Percentiles rank a stretch among this genome's conserved stretches.
Evolutionary conservation across 2,329 filamentous ascomycete genomes (phyloP).

Genomic region (Sclerotinia minor): DNA sequence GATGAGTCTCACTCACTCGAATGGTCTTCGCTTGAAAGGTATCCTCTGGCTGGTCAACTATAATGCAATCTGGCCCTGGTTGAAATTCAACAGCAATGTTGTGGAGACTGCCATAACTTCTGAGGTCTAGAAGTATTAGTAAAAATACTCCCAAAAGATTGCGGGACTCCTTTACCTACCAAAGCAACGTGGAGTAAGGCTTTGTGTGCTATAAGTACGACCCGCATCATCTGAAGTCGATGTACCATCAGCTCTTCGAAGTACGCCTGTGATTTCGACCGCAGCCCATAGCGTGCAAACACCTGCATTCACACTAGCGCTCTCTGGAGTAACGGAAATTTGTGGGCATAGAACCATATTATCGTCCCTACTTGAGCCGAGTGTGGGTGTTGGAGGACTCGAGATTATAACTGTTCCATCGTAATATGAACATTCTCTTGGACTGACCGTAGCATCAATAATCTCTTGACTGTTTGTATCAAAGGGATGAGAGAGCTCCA

Average conservation of each 20-base stretch:
- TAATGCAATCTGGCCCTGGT: constrained; percentile 33
- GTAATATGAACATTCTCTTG: constrained; percentile 28
- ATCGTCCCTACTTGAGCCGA: background rate
- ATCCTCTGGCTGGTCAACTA: constrained; percentile 38
- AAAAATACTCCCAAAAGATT: background rate
- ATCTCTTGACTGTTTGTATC: constrained; percentile 31
- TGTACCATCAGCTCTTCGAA: constrained; percentile 32
- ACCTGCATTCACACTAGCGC: constrained; percentile 37
- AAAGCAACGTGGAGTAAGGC: constrained; percentile 13
- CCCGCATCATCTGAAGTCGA: constrained; percentile 19
- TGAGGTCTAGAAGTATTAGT: constrained; percentile 27
- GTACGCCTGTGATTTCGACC: constrained; percentile 42
- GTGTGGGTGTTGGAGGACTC: constrained; percentile 8
- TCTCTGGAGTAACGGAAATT: constrained; percentile 41
- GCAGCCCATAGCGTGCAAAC: constrained; percentile 42
- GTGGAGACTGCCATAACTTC: constrained; percentile 37
- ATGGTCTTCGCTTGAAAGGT: constrained; percentile 35
- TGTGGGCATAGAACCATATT: constrained; percentile 37
- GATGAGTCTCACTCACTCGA: constrained; percentile 34
- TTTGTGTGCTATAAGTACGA: constrained; percentile 6
- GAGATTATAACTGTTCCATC: constrained; percentile 19
- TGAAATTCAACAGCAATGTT: constrained; percentile 38
- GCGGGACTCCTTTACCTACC: constrained; percentile 7
- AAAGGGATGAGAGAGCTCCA: constrained; percentile 24
- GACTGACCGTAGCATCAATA: constrained; percentile 30